Conservation (phyloP, 2,329 filamentous ascomycete genomes). For the Fusarium sp. region DNA sequence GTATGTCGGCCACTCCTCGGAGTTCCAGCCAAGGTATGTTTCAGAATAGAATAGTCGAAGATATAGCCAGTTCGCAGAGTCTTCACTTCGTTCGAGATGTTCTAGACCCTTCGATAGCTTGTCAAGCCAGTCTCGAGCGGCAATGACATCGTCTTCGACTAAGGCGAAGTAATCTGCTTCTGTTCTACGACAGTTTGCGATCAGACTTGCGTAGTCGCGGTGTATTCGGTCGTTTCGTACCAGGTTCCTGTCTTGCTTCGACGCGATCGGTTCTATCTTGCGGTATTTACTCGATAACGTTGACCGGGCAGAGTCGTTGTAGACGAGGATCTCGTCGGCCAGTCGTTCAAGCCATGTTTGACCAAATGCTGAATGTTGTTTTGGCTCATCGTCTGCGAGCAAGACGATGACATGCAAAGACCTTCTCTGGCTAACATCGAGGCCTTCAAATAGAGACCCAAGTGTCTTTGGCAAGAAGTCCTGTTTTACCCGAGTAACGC, state of each 20-base stretch:
- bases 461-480: slow-evolving; percentile 43
- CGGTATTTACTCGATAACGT: not conserved
- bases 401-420: slow-evolving; percentile 46
- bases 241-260: not conserved
- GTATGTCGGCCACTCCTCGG: slow-evolving; percentile 48
- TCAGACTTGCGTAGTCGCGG: slow-evolving; percentile 45
- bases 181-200: slow-evolving; percentile 39
- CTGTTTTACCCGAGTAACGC: slow-evolving; percentile 41
- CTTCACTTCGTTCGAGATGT: slow-evolving; percentile 41
- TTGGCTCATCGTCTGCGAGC: slow-evolving; percentile 45
- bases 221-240: slow-evolving; percentile 44
- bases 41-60: slow-evolving; percentile 52
- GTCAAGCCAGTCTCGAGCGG: slow-evolving; percentile 47
- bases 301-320: slow-evolving; percentile 5
- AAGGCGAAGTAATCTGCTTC: slow-evolving; percentile 46
- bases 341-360: slow-evolving; percentile 46
- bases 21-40: slow-evolving; percentile 51
- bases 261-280: not conserved
- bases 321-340: slow-evolving; percentile 47
- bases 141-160: slow-evolving; percentile 50
- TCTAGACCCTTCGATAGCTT: slow-evolving; percentile 18
- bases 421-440: slow-evolving; percentile 44
- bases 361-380: slow-evolving; percentile 44
- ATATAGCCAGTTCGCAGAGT: slow-evolving; percentile 45
- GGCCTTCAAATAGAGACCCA: slow-evolving; percentile 47